Evolutionary conservation across 768 basidiomycete genomes (phyloP).

Genomic region (Podaxis sp.): DNA sequence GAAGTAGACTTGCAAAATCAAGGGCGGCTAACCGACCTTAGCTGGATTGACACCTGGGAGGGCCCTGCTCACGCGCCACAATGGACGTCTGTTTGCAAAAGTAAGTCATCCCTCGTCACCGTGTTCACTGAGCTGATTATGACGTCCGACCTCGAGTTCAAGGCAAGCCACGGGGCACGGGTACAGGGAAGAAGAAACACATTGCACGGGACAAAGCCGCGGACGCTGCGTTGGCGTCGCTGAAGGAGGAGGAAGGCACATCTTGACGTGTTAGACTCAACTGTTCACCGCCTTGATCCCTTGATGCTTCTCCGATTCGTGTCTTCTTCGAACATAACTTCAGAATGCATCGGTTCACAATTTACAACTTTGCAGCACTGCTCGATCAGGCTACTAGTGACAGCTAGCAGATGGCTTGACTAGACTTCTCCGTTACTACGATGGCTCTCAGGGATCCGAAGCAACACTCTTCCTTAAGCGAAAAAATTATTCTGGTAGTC

Average conservation of each 20-base stretch:
- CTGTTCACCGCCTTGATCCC: not conserved
- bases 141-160: constrained; percentile 38
- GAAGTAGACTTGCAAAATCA: constrained; percentile 53
- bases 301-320: constrained; percentile 1
- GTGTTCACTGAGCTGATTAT: constrained; percentile 11
- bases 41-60: constrained; percentile 48
- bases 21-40: constrained; percentile 40
- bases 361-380: not conserved
- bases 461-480: not conserved
- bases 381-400: not conserved
- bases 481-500: not conserved
- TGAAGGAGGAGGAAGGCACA: constrained; percentile 22
- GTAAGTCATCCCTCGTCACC: constrained; percentile 31
- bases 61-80: constrained; percentile 44
- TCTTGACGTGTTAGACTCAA: not conserved
- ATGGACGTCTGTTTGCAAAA: constrained; percentile 63
- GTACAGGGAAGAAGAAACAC: constrained; percentile 50
- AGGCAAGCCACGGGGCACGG: constrained; percentile 45
- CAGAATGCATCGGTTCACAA: not conserved
- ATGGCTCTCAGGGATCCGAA: not conserved
- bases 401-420: not conserved
- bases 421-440: not conserved
- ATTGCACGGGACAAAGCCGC: constrained; percentile 47
- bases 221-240: constrained; percentile 39
- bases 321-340: not conserved